Evolutionary conservation across 208 protist species (phyloP).

Genomic region (Novymonas esmeraldas): DNA sequence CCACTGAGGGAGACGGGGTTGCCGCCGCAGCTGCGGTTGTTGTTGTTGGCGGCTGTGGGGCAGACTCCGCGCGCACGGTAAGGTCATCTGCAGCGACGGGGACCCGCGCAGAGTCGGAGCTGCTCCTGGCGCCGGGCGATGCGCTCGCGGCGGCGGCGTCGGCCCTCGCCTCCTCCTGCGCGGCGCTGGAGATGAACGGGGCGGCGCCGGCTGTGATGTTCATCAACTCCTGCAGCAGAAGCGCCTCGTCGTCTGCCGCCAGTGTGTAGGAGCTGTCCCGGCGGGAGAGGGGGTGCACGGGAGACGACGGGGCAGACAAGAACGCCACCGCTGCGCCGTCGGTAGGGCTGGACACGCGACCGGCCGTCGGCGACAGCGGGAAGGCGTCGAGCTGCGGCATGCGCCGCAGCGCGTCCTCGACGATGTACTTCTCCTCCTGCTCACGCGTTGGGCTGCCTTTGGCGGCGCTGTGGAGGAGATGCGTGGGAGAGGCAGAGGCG

Average conservation of each 20-base stretch:
- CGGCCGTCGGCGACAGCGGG: neutral
- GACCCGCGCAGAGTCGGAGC: no score
- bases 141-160: neutral
- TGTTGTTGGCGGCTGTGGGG: neutral
- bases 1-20: neutral
- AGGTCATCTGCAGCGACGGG: no score
- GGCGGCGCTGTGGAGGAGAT: neutral
- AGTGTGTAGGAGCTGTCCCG: constrained; percentile 4
- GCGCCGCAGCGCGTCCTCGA: constrained; percentile 9
- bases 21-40: neutral
- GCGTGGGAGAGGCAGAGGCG: no score
- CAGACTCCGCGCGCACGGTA: no score
- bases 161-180: neutral
- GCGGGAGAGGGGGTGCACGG: neutral
- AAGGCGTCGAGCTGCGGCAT: constrained; percentile 5
- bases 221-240: constrained; percentile 36
- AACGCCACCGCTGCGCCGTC: neutral
- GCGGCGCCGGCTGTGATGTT: constrained; percentile 27
- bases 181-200: constrained; percentile 23
- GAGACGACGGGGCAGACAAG: neutral
- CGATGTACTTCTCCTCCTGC: constrained; percentile 5
- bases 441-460: neutral
- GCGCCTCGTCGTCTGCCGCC: constrained; percentile 29
- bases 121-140: neutral
- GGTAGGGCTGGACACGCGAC: neutral